Percentiles rank a stretch among this genome's conserved stretches.
Evolutionary conservation across 768 basidiomycete species (phyloP).

Genomic region (Gautieria morchelliformis): DNA sequence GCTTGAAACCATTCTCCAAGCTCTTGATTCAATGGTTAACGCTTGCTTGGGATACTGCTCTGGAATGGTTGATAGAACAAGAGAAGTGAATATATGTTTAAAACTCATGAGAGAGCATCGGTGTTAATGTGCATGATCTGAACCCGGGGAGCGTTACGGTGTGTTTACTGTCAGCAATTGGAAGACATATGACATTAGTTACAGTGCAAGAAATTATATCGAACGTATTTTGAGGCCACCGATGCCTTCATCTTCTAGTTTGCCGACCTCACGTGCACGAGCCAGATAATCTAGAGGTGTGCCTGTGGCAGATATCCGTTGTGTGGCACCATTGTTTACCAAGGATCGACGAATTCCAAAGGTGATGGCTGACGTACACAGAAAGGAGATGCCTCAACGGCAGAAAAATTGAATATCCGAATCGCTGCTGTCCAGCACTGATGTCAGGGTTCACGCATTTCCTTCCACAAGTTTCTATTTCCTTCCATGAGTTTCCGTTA

Average conservation of each 20-base stretch:
- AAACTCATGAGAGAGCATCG: conserved; percentile 67
- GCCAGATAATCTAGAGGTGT: conserved; percentile 72
- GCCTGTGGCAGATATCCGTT: conserved; percentile 72
- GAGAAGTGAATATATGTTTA: background rate
- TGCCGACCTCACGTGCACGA: conserved; percentile 49
- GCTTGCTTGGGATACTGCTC: too few species aligned
- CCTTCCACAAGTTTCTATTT: too few species aligned
- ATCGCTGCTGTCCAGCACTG: conserved; percentile 74
- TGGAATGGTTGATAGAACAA: background rate
- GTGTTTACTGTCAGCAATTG: conserved; percentile 4
- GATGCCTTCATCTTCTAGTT: conserved; percentile 57
- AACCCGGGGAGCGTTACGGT: conserved; percentile 37
- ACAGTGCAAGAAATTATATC: conserved; percentile 70
- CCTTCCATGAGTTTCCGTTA: too few species aligned
- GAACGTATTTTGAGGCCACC: conserved; percentile 52
- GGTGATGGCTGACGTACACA: conserved; percentile 39
- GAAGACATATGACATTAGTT: conserved; percentile 16
- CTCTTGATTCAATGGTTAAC: too few species aligned
- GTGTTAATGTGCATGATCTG: conserved; percentile 87
- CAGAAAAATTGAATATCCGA: conserved; percentile 71
- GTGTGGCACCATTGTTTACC: background rate
- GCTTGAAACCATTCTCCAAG: too few species aligned
- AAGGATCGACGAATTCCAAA: conserved; percentile 20
- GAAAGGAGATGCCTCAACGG: conserved; percentile 61
- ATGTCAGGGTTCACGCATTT: too few species aligned